Base-by-base conservation (phyloP, 2,329 filamentous ascomycete genomes). In the Furcasterigmium sp. region DNA sequence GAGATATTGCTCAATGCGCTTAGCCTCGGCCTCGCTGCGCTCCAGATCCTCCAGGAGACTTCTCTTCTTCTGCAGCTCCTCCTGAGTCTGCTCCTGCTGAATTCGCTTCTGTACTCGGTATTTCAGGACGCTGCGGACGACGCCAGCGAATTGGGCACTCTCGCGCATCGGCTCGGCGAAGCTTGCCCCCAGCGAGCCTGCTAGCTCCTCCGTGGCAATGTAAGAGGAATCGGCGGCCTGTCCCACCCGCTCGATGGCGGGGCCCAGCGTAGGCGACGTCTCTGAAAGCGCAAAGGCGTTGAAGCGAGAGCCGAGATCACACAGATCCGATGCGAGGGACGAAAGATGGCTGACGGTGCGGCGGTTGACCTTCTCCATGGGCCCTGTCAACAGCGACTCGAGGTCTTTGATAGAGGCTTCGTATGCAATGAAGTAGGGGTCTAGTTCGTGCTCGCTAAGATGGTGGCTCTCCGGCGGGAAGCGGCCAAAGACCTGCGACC, bases 161-260 rank as follows among this genome's bases (percentile, higher is more conserved):
- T 98, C 93, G 43, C 94, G 81, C 89, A 98, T 96, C 1, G 93
- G 93, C 59, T 98, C 94, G 0, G 94, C 90, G 59, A 98, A 98
- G 52, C 82, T 93, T 26, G 91, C 91, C 17, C 91, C 91, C n/a
- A 98, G 70, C 0, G 86, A 85, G 2, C 82, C 82, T 0, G 91
- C 91, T 3, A 98, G 72, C 60, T 98, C 93, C 56, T 95, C 88
- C 0, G 91, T 97, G 9, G 88, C 90, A 51, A 98, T 91, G 60
- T 97, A 98, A 1, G 93, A 96, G 9, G 88, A 87, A 61, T 98
- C 93, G 8, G 91, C 89, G 3, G 93, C 93, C 65, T 98, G 93
- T 0, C 93, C 93, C 37, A 95, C 80, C 49, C 91, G 85, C 64
- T 98, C 93, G 51, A 98, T 96, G 1, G 93, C 93, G 11, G 90